A percentile compares a stretch with the other conserved stretches of the same genome.
Evolutionary conservation across 805 yeast species (phyloP).

Genomic region (Candida ponderosae): DNA sequence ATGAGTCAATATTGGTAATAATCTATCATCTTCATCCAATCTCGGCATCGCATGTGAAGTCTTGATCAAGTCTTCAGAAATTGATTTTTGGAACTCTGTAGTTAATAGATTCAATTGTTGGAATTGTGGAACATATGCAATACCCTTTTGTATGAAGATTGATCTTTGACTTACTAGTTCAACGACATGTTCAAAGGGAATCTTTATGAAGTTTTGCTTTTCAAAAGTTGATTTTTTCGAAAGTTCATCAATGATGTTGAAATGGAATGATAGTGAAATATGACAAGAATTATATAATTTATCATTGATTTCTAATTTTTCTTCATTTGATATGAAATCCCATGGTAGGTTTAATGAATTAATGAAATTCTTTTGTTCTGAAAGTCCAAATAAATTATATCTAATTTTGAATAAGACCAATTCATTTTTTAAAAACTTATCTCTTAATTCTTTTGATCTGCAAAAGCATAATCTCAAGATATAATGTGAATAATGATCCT

Average conservation of each 20-base stretch:
- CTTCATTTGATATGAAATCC: slow-evolving; percentile 58
- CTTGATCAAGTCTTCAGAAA: slow-evolving; percentile 37
- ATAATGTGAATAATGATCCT: slow-evolving; percentile 90
- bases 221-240: slow-evolving; percentile 37
- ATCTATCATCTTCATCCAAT: slow-evolving; percentile 85
- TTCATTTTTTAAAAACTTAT: slow-evolving; percentile 74
- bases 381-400: slow-evolving; percentile 50
- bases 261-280: slow-evolving; percentile 23
- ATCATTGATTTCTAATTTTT: slow-evolving; percentile 41
- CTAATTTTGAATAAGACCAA: slow-evolving; percentile 66
- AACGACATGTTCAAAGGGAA: slow-evolving; percentile 81
- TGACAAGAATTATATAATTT: slow-evolving; percentile 51
- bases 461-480: slow-evolving; percentile 87
- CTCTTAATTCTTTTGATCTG: slow-evolving; percentile 74
- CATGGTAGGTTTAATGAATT: slow-evolving; percentile 58
- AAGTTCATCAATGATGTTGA: slow-evolving; percentile 36
- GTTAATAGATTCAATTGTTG: slow-evolving; percentile 67
- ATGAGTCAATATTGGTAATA: slow-evolving; percentile 77
- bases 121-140: slow-evolving; percentile 78
- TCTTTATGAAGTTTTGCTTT: slow-evolving; percentile 65
- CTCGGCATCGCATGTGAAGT: slow-evolving; percentile 78
- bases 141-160: slow-evolving; percentile 60
- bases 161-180: slow-evolving; percentile 69
- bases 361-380: slow-evolving; percentile 70
- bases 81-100: slow-evolving; percentile 52